Percentiles rank a stretch among this genome's conserved stretches.
Evolutionary conservation across 2,329 filamentous ascomycete species (phyloP).

Genomic region (Hymenoscyphus linearis): DNA sequence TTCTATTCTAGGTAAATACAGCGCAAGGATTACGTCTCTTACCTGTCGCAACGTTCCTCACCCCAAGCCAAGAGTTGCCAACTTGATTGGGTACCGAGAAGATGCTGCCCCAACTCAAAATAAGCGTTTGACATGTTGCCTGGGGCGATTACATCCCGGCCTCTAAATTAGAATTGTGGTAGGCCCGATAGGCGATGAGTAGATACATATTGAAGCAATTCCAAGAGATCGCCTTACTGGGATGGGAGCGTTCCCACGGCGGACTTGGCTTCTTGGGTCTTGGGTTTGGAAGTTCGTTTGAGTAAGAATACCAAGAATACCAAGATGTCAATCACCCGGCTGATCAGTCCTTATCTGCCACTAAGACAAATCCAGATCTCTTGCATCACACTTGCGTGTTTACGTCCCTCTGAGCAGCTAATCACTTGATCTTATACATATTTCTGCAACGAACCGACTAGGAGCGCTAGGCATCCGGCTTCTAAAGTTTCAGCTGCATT

Average conservation of each 20-base stretch:
- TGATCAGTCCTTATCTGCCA: background rate
- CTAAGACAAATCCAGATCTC: background rate
- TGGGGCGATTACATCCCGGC: background rate
- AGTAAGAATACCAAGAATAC: background rate
- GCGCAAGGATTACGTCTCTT: too few species aligned
- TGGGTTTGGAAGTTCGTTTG: too few species aligned
- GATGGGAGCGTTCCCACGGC: background rate
- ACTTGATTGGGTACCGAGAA: background rate
- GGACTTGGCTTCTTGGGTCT: background rate
- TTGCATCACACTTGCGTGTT: background rate
- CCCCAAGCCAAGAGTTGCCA: too few species aligned
- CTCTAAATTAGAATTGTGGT: background rate
- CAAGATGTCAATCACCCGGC: background rate
- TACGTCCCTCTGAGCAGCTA: background rate
- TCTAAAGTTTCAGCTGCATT: too few species aligned
- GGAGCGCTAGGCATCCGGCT: too few species aligned
- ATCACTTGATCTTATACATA: background rate
- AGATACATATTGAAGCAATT: background rate
- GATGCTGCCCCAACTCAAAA: background rate
- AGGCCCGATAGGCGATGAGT: background rate
- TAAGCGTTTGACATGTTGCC: background rate
- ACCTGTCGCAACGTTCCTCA: too few species aligned
- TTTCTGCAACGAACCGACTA: background rate
- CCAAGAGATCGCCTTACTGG: background rate
- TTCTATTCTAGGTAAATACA: too few species aligned